phyloP scores from a whole-genome alignment of 345 rosid species.

The Raphanus raphanistrum region DNA sequence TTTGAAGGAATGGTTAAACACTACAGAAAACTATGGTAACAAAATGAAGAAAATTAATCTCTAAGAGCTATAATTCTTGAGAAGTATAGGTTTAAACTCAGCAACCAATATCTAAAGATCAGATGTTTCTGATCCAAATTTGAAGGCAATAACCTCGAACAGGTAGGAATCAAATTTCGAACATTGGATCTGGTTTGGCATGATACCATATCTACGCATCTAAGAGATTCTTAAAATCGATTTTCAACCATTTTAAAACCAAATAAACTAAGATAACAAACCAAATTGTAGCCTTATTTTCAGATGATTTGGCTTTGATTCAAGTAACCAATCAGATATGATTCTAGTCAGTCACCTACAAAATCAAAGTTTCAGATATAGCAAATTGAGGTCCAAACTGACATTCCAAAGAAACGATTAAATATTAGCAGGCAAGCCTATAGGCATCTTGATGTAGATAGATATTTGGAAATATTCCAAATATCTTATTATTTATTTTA shows the following conservation, averaged over 20 bases:
- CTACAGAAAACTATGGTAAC: background rate
- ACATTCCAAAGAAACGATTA: background rate
- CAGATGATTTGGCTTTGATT: background rate
- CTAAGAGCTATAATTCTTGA: background rate
- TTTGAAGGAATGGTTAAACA: background rate
- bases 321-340: background rate
- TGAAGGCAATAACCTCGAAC: background rate
- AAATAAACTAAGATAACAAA: background rate
- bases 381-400: background rate
- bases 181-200: background rate
- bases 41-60: background rate
- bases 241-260: background rate
- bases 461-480: too few relatives aligned
- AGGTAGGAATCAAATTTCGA: background rate
- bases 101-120: background rate
- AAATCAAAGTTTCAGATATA: background rate
- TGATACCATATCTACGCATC: background rate
- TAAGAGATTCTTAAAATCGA: background rate
- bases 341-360: background rate
- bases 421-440: background rate
- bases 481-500: too few relatives aligned
- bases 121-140: constrained; percentile 4
- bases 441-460: background rate
- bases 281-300: background rate
- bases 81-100: background rate